phyloP scores from a whole-genome alignment of 148 eudicot species.

The Arctostaphylos glauca region DNA sequence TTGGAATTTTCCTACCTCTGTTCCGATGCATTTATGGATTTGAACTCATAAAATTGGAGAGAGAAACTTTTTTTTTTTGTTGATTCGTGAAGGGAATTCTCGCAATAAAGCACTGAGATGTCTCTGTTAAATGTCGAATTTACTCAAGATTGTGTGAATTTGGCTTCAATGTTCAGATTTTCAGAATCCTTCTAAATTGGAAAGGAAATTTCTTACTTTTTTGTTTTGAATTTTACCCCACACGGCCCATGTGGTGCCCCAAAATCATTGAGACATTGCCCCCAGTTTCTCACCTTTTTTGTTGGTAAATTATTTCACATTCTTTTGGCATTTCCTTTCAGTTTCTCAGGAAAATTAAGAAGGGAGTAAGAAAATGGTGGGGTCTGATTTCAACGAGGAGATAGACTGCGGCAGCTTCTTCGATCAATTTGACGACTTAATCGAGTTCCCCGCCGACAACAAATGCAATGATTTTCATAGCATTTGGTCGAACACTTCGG shows the following conservation, averaged over 20 bases:
- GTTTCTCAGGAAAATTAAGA: constrained; percentile 19
- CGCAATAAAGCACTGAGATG: neutral
- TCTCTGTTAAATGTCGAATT: neutral
- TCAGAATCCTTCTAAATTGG: neutral
- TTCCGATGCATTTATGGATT: no score
- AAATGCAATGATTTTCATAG: constrained; percentile 29
- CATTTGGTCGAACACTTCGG: constrained; percentile 45
- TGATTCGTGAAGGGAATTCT: neutral
- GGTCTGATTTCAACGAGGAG: constrained; percentile 15
- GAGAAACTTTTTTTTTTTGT: neutral
- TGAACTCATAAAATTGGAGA: neutral
- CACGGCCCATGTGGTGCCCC: constrained; percentile 5
- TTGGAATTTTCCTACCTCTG: no score
- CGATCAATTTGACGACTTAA: constrained; percentile 27
- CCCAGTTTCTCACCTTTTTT: neutral
- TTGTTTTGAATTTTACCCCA: neutral
- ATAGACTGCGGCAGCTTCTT: constrained; percentile 31
- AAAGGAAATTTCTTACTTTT: neutral
- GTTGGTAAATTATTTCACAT: constrained; percentile 2
- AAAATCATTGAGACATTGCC: constrained; percentile 17
- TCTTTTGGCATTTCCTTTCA: constrained; percentile 11
- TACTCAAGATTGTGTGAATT: neutral
- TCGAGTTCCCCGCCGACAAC: constrained; percentile 58
- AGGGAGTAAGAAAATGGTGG: constrained; percentile 20
- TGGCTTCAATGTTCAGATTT: neutral